These are phyloP conservation scores for Fremontodendron californicum DNA, from an alignment of 345 rosid genomes.

Conservation along the genomic window DNA sequence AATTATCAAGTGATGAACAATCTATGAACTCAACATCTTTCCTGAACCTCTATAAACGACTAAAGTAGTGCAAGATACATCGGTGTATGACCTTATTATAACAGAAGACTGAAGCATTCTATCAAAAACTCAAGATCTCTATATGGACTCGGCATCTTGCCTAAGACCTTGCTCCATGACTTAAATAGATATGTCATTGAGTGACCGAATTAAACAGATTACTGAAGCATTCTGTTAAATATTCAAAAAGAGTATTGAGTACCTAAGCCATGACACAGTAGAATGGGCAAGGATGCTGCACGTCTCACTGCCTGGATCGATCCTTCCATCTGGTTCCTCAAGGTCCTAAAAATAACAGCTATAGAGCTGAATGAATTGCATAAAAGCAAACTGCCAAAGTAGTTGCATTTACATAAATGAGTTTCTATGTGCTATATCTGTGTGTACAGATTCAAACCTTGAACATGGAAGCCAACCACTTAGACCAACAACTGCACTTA, in stretches of 20 bases:
- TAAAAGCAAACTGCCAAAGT: slow-evolving; percentile 8
- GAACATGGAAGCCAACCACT: slow-evolving; percentile 74
- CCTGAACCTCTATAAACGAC: too few relatives aligned
- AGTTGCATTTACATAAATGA: background rate
- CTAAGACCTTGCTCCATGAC: too few relatives aligned
- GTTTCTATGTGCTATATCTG: background rate
- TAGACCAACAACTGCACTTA: slow-evolving; percentile 54
- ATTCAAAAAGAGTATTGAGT: slow-evolving; percentile 9
- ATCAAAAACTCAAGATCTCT: background rate
- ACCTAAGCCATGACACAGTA: slow-evolving; percentile 61
- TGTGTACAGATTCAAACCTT: slow-evolving; percentile 36
- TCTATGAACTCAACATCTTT: too few relatives aligned
- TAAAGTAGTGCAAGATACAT: too few relatives aligned
- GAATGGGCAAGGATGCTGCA: slow-evolving; percentile 56
- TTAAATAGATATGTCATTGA: too few relatives aligned
- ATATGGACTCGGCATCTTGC: too few relatives aligned
- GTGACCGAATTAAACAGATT: background rate
- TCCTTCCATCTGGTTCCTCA: slow-evolving; percentile 50
- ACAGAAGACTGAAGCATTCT: background rate
- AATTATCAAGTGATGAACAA: too few relatives aligned
- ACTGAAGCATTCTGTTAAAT: background rate
- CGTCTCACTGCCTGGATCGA: slow-evolving; percentile 49
- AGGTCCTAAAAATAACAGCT: slow-evolving; percentile 36
- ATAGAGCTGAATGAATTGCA: slow-evolving; percentile 12
- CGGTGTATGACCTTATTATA: too few relatives aligned